phyloP scores from a whole-genome alignment of 345 rosid genomes.

The Litchi chinensis region DNA sequence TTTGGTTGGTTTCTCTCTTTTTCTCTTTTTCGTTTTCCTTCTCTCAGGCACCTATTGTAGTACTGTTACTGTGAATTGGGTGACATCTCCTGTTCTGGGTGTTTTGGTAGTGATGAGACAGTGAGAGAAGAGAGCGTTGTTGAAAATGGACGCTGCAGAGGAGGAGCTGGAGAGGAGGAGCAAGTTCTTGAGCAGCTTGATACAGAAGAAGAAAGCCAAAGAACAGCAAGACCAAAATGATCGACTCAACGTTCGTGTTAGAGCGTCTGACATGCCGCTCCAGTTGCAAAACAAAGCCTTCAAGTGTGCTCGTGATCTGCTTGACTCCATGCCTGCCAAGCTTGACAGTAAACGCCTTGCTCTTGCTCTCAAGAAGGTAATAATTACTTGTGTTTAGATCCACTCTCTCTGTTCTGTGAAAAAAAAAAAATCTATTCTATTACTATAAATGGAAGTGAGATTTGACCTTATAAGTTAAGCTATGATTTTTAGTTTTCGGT shows the following conservation, averaged over 20 bases:
- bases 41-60: slow-evolving; percentile 3
- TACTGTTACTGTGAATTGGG: slow-evolving; percentile 16
- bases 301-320: slow-evolving; percentile 70
- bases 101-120: slow-evolving; percentile 32
- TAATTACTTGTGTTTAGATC: background rate
- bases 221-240: slow-evolving; percentile 63
- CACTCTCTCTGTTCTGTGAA: background rate
- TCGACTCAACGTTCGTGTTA: slow-evolving; percentile 60
- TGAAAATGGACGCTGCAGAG: slow-evolving; percentile 76
- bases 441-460: too few relatives aligned
- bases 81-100: slow-evolving; percentile 1
- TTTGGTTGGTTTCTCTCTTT: background rate
- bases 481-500: slow-evolving; percentile 11
- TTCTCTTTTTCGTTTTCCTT: background rate
- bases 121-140: slow-evolving; percentile 3
- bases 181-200: slow-evolving; percentile 81
- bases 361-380: slow-evolving; percentile 87
- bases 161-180: slow-evolving; percentile 90
- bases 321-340: slow-evolving; percentile 76
- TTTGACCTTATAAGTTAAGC: background rate
- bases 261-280: slow-evolving; percentile 89
- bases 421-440: too few relatives aligned
- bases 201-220: slow-evolving; percentile 84
- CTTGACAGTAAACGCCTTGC: slow-evolving; percentile 91
- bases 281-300: slow-evolving; percentile 73